Percentiles rank a stretch among this genome's conserved stretches.
Evolutionary conservation across 192 early-diverging fungal genomes (phyloP).

Genomic region (Physocladia obscura): DNA sequence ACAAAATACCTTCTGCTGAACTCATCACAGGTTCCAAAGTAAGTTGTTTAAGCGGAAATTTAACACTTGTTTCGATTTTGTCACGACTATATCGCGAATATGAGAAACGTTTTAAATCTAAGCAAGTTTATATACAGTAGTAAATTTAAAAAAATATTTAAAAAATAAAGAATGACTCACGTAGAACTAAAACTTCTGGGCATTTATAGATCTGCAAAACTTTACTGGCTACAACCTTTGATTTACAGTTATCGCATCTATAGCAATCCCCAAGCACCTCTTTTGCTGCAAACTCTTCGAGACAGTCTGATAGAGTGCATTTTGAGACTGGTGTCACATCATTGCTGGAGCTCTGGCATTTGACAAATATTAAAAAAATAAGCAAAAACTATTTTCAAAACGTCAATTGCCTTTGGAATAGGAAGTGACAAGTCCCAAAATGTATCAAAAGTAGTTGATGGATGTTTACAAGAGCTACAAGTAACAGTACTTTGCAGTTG

Average conservation of each 20-base stretch:
- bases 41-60: conserved; percentile 37
- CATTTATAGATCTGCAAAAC: conserved; percentile 33
- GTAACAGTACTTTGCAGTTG: conserved; percentile 51
- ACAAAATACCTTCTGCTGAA: background rate
- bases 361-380: background rate
- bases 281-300: conserved; percentile 64
- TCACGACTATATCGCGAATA: conserved; percentile 33
- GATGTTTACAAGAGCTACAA: conserved; percentile 43
- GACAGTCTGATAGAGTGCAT: conserved; percentile 45
- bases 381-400: background rate
- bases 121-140: background rate
- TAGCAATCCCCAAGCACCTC: conserved; percentile 70
- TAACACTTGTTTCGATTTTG: conserved; percentile 44
- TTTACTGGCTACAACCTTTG: conserved; percentile 33
- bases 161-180: conserved; percentile 28
- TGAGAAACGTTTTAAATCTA: conserved; percentile 53
- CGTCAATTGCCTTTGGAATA: conserved; percentile 39
- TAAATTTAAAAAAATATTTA: background rate
- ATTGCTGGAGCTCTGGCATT: background rate
- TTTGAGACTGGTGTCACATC: background rate
- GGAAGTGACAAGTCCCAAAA: conserved; percentile 63
- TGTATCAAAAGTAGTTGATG: conserved; percentile 53
- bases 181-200: conserved; percentile 54
- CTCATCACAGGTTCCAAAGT: conserved; percentile 36
- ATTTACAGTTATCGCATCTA: conserved; percentile 67